phyloP scores from a whole-genome alignment of 192 early-diverging fungal species.

The Backusella parvicylindrica region DNA sequence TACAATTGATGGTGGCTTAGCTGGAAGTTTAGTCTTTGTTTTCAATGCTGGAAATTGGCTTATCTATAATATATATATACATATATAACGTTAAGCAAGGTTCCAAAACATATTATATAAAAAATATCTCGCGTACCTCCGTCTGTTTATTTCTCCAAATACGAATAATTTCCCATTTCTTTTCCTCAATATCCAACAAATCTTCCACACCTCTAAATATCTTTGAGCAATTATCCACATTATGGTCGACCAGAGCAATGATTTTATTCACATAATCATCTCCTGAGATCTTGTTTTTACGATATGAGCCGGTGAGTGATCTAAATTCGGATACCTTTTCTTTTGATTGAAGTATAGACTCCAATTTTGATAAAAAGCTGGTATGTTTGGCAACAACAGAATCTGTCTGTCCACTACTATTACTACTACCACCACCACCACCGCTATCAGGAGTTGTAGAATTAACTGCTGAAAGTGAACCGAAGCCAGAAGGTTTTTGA shows the following conservation, averaged over 20 bases:
- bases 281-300: constrained; percentile 37
- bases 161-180: constrained; percentile 55
- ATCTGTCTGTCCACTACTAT: neutral
- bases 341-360: constrained; percentile 23
- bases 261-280: constrained; percentile 42
- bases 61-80: constrained; percentile 4
- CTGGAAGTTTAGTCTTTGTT: neutral
- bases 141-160: constrained; percentile 68
- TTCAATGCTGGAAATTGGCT: constrained; percentile 17
- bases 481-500: constrained; percentile 8
- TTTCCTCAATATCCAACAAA: constrained; percentile 45
- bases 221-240: constrained; percentile 41
- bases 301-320: constrained; percentile 44
- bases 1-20: constrained; percentile 49
- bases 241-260: constrained; percentile 31
- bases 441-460: neutral
- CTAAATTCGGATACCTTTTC: constrained; percentile 46
- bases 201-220: constrained; percentile 50
- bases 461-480: neutral
- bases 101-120: neutral
- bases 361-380: constrained; percentile 38
- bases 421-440: neutral
- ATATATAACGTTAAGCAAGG: constrained; percentile 17
- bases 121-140: constrained; percentile 28
- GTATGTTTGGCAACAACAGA: constrained; percentile 22